Base-by-base conservation (phyloP, 257 asterid species). In the Schizonepeta tenuifolia region DNA sequence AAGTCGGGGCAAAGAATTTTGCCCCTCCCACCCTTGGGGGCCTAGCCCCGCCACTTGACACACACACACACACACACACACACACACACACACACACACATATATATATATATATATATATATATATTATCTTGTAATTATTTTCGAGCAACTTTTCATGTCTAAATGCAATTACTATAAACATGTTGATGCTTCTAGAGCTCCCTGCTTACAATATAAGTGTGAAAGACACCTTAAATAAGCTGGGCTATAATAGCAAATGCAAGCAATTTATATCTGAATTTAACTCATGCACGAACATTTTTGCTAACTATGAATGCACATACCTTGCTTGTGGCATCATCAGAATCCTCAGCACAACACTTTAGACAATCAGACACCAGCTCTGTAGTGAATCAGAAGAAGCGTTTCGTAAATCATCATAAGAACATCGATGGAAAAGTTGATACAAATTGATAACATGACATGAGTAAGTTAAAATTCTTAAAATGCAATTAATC, bases 281-380 rank as follows among this genome's bases (percentile, higher is more conserved):
- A 22, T 49, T 9, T 54, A 67, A 60, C 58, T n/a, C 18, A 35
- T 17, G 24, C 53, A 72, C 15, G 18, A 51, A 28, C 20, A 7
- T 24, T 54, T 9, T 36, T 26, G 41, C 3, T 15, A 64, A 33
- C 26, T 54, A 46, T 4, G 51, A 7, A 9, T 21, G 54, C 18
- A 26, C 46, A 71, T 85, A 90, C 98, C 97, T 90, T 93, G 86
- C 97, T 90, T 61, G 83, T 87, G 70, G 90, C 89, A 80, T 93
- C 97, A 81, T 91, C 97, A 67, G 97, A 91, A 83, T 93, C 98
- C 87, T 93, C 98, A 28, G 96, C 77, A 75, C 98, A 93, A 75
- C 98, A 93, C 73, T 80, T 91, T 53, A 86, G 74, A 79, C 98
- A 93, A 76, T 93, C 97, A 67, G 96, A 84, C 17, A 91, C 89